Percentiles rank a stretch among this genome's conserved stretches.
Conservation (phyloP, 176 grass and related monocot genomes). For the Miscanthus lutarioriparius region DNA sequence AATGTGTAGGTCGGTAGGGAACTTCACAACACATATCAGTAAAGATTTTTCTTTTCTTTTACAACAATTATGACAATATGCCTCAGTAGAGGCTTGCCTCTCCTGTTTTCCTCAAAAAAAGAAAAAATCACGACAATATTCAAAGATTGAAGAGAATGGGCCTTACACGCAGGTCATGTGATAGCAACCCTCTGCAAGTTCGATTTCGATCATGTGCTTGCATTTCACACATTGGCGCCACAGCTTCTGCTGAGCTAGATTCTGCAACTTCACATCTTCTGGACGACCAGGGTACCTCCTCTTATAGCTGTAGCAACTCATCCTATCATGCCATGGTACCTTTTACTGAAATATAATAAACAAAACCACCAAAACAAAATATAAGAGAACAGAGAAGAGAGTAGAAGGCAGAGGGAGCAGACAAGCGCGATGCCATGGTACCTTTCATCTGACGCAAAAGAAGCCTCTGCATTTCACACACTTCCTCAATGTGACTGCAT, state of each 20-base stretch:
- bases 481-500: not conserved
- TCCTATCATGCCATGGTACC: not conserved
- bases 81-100: too few relatives aligned
- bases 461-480: not conserved
- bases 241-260: not conserved
- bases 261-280: not conserved
- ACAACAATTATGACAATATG: not conserved
- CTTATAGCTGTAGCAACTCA: not conserved
- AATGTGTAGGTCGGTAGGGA: too few relatives aligned
- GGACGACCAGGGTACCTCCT: not conserved
- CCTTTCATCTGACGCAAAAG: not conserved
- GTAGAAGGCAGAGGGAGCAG: too few relatives aligned
- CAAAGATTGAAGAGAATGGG: not conserved
- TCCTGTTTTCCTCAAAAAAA: too few relatives aligned
- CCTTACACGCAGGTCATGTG: constrained; percentile 81
- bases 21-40: too few relatives aligned
- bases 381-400: too few relatives aligned
- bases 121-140: too few relatives aligned
- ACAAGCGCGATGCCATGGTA: not conserved
- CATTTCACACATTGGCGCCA: constrained; percentile 16
- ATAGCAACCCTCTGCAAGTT: constrained; percentile 69
- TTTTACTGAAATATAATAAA: not conserved
- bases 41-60: not conserved
- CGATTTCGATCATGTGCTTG: constrained; percentile 85
- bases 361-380: too few relatives aligned